These are phyloP conservation scores for Tolypocladium endophyticum DNA, from an alignment of 2,329 filamentous ascomycete genomes.

Conservation along the genomic window DNA sequence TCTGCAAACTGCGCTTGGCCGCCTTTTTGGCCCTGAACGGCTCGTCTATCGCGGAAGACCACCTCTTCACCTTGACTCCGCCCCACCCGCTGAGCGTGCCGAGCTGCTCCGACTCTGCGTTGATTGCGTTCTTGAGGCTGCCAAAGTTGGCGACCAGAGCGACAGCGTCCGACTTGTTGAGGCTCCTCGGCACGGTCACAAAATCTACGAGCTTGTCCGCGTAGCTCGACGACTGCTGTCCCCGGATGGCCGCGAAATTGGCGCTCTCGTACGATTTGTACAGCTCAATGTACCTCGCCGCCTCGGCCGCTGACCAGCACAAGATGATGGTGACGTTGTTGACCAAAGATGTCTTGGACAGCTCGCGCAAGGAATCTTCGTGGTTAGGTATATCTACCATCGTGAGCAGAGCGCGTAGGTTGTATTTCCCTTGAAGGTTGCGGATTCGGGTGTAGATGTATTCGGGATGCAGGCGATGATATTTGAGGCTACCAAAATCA, in stretches of 20 bases:
- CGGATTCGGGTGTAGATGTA: constrained; percentile 94
- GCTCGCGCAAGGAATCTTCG: constrained; percentile 77
- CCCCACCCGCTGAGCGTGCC: constrained; percentile 85
- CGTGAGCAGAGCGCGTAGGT: constrained; percentile 72
- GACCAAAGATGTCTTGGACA: constrained; percentile 84
- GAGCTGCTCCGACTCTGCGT: constrained; percentile 79
- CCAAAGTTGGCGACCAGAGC: constrained; percentile 88
- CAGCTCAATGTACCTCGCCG: constrained; percentile 83
- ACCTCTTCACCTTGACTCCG: constrained; percentile 84
- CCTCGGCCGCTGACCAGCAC: constrained; percentile 91
- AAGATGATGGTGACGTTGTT: constrained; percentile 88
- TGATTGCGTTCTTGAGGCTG: constrained; percentile 74
- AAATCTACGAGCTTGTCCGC: constrained; percentile 85
- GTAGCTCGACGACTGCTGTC: constrained; percentile 74
- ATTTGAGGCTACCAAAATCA: constrained; percentile 60
- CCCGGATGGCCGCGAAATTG: constrained; percentile 67
- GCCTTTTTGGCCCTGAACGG: constrained; percentile 71
- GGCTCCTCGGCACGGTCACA: constrained; percentile 75
- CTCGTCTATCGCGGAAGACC: constrained; percentile 72
- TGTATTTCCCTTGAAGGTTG: constrained; percentile 74
- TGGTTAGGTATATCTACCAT: constrained; percentile 96
- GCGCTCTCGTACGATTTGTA: constrained; percentile 94
- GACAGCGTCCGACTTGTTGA: constrained; percentile 93
- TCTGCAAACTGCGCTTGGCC: constrained; percentile 32
- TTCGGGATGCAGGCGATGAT: constrained; percentile 92